A percentile compares a stretch with the other conserved stretches of the same genome.
phyloP scores from a whole-genome alignment of 441 rosid genomes.

The Capsella rubella region DNA sequence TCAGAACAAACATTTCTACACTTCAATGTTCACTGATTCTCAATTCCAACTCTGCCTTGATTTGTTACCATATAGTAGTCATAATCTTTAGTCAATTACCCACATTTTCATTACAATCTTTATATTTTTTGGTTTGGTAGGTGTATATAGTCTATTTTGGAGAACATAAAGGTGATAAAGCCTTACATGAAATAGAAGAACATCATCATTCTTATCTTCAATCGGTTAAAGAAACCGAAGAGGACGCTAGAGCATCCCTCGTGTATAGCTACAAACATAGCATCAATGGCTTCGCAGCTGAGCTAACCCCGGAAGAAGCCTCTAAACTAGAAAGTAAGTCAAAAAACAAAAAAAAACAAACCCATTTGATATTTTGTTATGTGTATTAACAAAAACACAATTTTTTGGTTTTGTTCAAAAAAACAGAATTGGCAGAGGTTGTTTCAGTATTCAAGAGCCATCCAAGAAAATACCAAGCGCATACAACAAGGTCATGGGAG shows the following conservation, averaged over 20 bases:
- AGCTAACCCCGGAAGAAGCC: conserved; percentile 69
- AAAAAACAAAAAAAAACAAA: not conserved
- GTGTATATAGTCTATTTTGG: conserved; percentile 66
- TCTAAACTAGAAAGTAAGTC: conserved; percentile 64
- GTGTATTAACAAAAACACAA: not conserved
- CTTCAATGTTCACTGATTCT: conserved; percentile 6
- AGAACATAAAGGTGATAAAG: conserved; percentile 57
- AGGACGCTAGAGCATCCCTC: conserved; percentile 64
- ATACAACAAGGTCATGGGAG: conserved; percentile 89
- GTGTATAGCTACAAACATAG: conserved; percentile 85
- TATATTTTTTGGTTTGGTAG: conserved; percentile 34
- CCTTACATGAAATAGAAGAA: conserved; percentile 60
- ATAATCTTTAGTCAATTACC: not conserved
- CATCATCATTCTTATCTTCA: conserved; percentile 60
- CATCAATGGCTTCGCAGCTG: conserved; percentile 83
- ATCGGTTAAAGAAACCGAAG: conserved; percentile 57
- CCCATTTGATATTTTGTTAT: not conserved
- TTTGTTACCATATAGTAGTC: not conserved
- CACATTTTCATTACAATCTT: not conserved
- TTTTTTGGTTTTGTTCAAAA: not conserved
- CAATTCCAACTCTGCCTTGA: conserved; percentile 8
- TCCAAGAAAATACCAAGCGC: conserved; percentile 55
- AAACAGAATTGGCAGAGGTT: conserved; percentile 61
- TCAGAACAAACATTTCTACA: not conserved
- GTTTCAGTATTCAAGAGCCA: conserved; percentile 55